Evolutionary conservation across 805 yeast genomes (phyloP), one percentile per base, ranked within the genome.

Genomic region (Hanseniaspora lindneri): DNA sequence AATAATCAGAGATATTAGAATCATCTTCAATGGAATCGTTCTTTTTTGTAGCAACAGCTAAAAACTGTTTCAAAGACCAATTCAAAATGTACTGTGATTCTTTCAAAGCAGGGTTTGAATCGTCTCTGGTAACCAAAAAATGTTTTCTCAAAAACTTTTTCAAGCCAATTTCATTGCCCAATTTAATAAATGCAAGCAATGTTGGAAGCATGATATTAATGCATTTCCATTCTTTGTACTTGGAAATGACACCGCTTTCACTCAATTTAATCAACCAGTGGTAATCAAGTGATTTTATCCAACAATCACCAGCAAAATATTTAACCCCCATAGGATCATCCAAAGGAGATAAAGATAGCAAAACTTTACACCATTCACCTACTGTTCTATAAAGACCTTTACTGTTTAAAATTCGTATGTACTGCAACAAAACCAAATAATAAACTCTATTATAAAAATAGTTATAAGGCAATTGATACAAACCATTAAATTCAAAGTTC

Each of bases 261-360:
- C 71, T 71, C 29, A 84, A 63, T 17, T 76, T 73, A 11, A 78
- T 67, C 54, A 86, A 59, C 61, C 76, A 85, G 51, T 75, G 67
- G 57, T 72, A 76, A 52, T 84, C 84, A 28, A 72, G 78, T 32
- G 83, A 69, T 63, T 76, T 66, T 3, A 83, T 65, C 3, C 89
- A 79, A 58, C 83, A 86, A 58, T 74, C 79, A 60, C 87, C 95
- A 55, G 87, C 77, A 60, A 85, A 83, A 58, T 80, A 80, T 53
- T 94, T 71, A 11, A 81, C 86, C 20, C 95, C 95, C 46, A 80
- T 66, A 1, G 95, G 95, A 66, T 87, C 95, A 50, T 80, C 83
- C 2, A 77, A 71, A 1, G 94, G 95, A 30, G 76, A 69, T 27
- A 87, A 65, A 2, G 87, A 75, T 53, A 83, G 67, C 42, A 86